Evolutionary conservation across 306 rosid genomes (phyloP).

Genomic region (Trifolium repens): DNA sequence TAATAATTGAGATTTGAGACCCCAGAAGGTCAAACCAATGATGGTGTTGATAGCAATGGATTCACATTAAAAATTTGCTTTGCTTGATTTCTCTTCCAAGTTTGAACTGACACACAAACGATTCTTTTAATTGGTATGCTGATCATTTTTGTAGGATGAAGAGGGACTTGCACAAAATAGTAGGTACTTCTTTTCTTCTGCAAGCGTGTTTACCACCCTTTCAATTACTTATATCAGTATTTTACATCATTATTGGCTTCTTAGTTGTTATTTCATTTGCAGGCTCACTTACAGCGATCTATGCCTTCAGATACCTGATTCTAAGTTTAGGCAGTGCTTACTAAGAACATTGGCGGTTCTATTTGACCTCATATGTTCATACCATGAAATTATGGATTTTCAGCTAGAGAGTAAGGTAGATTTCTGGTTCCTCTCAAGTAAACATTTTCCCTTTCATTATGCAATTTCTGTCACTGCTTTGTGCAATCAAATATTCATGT

Average conservation of each 20-base stretch:
- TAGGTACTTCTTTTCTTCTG: conserved; percentile 62
- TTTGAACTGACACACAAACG: conserved; percentile 20
- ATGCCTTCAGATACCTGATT: conserved; percentile 88
- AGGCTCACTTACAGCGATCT: conserved; percentile 98
- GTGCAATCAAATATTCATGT: conserved; percentile 35
- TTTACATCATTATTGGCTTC: conserved; percentile 39
- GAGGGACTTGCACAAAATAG: conserved; percentile 65
- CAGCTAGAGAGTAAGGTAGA: conserved; percentile 77
- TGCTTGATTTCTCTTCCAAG: conserved; percentile 18
- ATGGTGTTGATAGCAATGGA: conserved; percentile 21
- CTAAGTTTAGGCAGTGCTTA: conserved; percentile 89
- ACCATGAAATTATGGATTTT: conserved; percentile 88
- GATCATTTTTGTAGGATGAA: conserved; percentile 70
- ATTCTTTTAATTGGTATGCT: conserved; percentile 41
- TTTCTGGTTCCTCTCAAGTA: conserved; percentile 35
- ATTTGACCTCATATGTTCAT: conserved; percentile 85
- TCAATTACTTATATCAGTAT: conserved; percentile 19
- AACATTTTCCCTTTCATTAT: conserved; percentile 18
- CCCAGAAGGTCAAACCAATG: conserved; percentile 17
- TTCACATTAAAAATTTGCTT: conserved; percentile 32
- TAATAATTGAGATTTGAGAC: conserved; percentile 24
- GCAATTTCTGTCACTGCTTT: background rate
- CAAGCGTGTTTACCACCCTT: conserved; percentile 34
- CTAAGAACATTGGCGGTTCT: conserved; percentile 78
- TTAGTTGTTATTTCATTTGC: conserved; percentile 50